Conservation (phyloP, 192 early-diverging fungal genomes). For the Entomortierella chlamydospora region DNA sequence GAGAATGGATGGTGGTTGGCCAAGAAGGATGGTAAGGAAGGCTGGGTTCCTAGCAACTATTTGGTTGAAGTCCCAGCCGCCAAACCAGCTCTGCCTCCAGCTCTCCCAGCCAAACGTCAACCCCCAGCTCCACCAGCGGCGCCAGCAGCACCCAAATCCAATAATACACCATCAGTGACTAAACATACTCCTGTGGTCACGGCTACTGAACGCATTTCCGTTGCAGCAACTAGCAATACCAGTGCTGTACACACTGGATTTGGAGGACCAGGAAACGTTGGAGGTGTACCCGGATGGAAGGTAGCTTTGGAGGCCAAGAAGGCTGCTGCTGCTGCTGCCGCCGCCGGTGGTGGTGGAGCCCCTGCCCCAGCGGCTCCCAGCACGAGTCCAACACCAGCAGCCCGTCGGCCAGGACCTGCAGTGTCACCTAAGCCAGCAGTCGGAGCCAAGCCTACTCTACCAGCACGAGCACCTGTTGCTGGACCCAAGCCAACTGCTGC, state of each 20-base stretch:
- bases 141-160: slow-evolving; percentile 14
- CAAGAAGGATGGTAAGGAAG: slow-evolving; percentile 69
- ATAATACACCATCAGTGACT: slow-evolving; percentile 1
- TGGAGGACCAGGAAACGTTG: slow-evolving; percentile 44
- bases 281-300: slow-evolving; percentile 67
- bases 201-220: slow-evolving; percentile 14
- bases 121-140: slow-evolving; percentile 43
- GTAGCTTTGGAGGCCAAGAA: slow-evolving; percentile 68
- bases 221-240: slow-evolving; percentile 37
- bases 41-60: slow-evolving; percentile 87
- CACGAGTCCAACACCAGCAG: slow-evolving; percentile 40
- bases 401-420: slow-evolving; percentile 37
- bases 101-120: slow-evolving; percentile 56
- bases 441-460: slow-evolving; percentile 36
- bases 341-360: slow-evolving; percentile 34
- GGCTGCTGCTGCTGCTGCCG: slow-evolving; percentile 55
- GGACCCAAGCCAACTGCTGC: slow-evolving; percentile 45
- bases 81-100: slow-evolving; percentile 53
- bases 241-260: slow-evolving; percentile 42
- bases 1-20: slow-evolving; percentile 68
- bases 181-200: slow-evolving; percentile 31
- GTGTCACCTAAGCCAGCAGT: slow-evolving; percentile 41
- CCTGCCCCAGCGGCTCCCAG: slow-evolving; percentile 20
- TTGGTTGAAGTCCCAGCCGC: slow-evolving; percentile 68
- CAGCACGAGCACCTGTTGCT: slow-evolving; percentile 34